Evolutionary conservation across 2,329 filamentous ascomycete species (phyloP), one percentile per base, ranked within the genome.

Genomic region (Calonectria crousiana): DNA sequence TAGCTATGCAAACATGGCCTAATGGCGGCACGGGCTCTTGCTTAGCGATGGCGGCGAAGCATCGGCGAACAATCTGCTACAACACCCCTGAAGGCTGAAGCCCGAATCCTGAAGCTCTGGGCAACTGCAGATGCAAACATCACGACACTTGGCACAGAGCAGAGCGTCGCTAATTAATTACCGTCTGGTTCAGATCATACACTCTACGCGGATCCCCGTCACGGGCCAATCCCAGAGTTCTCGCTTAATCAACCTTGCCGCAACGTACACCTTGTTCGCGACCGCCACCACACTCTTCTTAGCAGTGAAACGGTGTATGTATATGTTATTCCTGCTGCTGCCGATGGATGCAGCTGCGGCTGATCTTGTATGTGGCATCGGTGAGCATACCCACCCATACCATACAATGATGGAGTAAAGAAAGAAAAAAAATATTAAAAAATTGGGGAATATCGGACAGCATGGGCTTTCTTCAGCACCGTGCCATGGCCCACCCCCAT

Each of bases 391-490:
- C 89, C 92, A 84, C 95, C 95, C 56, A 93, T n/a, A 88, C 13
- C 94, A 38, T 10, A 38, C 13, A 14, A 38, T 44, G 18, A 44
- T 8, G 5, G 18, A 38, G 36, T 5, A 38, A 38, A 38, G 16
- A 20, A 2, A n/a, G 41, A 44, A 44, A 8, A 9, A 44, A 44
- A 9, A 9, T 13, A 36, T 10, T 2, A 94, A 87, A 95, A 95
- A 11, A 94, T 88, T 16, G 94, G 93, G 73, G 89, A 90, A 82
- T 91, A 95, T 26, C 94, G 88, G 83, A 95, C 92, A 67, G 87
- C 89, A 92, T 92, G 79, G 96, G 84, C 79, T 92, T 91, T 86
- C 86, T 95, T 95, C 75, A 95, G 85, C 20, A 94, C 88, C 49
- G 85, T 86, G n/a, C 91, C 92, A 44, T 85, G 83, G 79, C 92